These are phyloP conservation scores for Candida chauliodis DNA, from an alignment of 805 yeast genomes.

Conservation along the genomic window DNA sequence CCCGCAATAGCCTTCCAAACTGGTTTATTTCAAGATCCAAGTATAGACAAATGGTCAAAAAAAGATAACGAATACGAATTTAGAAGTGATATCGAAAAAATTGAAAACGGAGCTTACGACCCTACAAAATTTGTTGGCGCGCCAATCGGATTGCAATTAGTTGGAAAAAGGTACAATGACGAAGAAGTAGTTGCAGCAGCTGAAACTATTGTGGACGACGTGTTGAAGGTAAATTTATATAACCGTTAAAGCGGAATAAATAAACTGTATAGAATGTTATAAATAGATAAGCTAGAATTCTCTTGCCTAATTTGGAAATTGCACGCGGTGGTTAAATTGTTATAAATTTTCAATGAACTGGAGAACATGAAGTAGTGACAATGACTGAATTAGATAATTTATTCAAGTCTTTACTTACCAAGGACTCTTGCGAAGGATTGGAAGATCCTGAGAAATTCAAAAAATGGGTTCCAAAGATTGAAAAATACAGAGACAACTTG, in stretches of 20 bases:
- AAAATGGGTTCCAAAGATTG: constrained; percentile 45
- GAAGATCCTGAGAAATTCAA: constrained; percentile 9
- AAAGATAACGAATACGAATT: constrained; percentile 28
- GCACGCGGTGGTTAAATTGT: neutral
- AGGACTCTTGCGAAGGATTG: constrained; percentile 5
- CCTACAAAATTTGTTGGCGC: constrained; percentile 50
- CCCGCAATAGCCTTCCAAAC: constrained; percentile 68
- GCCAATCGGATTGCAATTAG: constrained; percentile 52
- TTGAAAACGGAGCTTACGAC: constrained; percentile 45
- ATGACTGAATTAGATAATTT: constrained; percentile 1
- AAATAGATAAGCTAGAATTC: neutral
- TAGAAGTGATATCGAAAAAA: constrained; percentile 45
- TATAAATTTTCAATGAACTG: no score
- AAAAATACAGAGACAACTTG: constrained; percentile 31
- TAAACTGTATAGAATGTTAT: neutral
- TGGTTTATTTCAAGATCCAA: constrained; percentile 56
- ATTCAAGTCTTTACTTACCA: constrained; percentile 2
- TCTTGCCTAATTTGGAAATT: no score
- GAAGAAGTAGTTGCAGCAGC: constrained; percentile 55
- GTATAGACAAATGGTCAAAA: constrained; percentile 46
- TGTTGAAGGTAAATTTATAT: constrained; percentile 18
- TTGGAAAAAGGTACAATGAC: constrained; percentile 52
- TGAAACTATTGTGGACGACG: constrained; percentile 31
- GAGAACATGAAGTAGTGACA: no score
- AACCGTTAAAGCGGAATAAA: neutral